A percentile compares a stretch with the other conserved stretches of the same genome.
These are phyloP conservation scores for Komagataella ulmi DNA, from an alignment of 805 yeast genomes.

Conservation along the genomic window DNA sequence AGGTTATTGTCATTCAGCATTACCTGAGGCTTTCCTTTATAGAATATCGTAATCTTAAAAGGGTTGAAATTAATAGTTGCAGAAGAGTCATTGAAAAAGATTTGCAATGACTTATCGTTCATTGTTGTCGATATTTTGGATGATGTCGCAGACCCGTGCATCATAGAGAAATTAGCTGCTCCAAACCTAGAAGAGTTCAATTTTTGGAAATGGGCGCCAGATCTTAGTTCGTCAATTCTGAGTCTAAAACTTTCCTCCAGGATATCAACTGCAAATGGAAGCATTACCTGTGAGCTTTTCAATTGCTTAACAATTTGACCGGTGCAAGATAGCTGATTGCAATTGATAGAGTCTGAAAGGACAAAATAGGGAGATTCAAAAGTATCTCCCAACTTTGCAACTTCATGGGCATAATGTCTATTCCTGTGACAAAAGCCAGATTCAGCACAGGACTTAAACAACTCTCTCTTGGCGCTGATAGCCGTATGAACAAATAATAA, in stretches of 20 bases:
- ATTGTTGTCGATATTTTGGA: not conserved
- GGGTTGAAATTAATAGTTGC: constrained; percentile 21
- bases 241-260: constrained; percentile 49
- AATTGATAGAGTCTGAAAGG: constrained; percentile 19
- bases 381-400: constrained; percentile 10
- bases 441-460: constrained; percentile 67
- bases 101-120: not conserved
- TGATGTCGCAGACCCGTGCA: not conserved
- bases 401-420: constrained; percentile 43
- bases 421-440: constrained; percentile 81
- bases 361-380: constrained; percentile 26
- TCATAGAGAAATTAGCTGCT: not conserved
- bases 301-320: constrained; percentile 28
- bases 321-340: not conserved
- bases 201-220: not conserved
- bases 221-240: constrained; percentile 39
- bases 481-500: not conserved
- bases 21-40: constrained; percentile 32
- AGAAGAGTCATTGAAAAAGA: not conserved
- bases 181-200: not conserved
- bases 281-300: constrained; percentile 20
- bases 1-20: constrained; percentile 56
- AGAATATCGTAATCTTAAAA: constrained; percentile 33
- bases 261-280: constrained; percentile 49
- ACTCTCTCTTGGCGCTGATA: constrained; percentile 39